Evolutionary conservation across 2,329 filamentous ascomycete genomes (phyloP).

Genomic region (Leptosphaerulina australis): DNA sequence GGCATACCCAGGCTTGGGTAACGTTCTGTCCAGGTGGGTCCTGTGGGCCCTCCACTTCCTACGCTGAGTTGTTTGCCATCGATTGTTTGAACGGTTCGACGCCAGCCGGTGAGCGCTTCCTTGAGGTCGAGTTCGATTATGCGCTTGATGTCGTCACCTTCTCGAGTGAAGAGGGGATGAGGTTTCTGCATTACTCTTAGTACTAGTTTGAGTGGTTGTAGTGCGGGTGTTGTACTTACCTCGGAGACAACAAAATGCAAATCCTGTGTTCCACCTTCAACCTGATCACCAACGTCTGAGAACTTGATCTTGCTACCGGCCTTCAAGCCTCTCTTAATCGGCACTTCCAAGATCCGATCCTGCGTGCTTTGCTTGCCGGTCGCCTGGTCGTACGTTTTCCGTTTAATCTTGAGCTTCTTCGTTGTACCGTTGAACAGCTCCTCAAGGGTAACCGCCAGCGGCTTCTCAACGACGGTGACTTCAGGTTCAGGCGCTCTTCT

Average conservation of each 20-base stretch:
- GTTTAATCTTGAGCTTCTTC: conserved; percentile 98
- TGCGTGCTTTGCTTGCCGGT: conserved; percentile 83
- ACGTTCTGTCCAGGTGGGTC: conserved; percentile 78
- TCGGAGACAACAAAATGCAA: conserved; percentile 93
- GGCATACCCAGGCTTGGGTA: conserved; percentile 94
- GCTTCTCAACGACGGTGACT: conserved; percentile 87
- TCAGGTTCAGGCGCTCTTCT: conserved; percentile 71
- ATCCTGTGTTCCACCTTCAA: conserved; percentile 94
- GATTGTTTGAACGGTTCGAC: conserved; percentile 87
- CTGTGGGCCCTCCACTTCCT: conserved; percentile 81
- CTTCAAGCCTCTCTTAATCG: conserved; percentile 94
- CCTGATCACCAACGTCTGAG: conserved; percentile 94
- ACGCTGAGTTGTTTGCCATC: conserved; percentile 85
- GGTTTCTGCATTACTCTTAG: conserved; percentile 68
- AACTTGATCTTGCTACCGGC: conserved; percentile 99
- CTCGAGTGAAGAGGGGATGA: conserved; percentile 81
- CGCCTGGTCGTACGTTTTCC: conserved; percentile 85
- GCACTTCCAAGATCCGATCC: conserved; percentile 90
- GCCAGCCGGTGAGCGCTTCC: conserved; percentile 94
- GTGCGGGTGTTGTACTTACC: conserved; percentile 60
- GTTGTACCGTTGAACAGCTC: conserved; percentile 85
- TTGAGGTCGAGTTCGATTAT: conserved; percentile 84
- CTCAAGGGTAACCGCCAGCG: conserved; percentile 80
- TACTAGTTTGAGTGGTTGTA: background rate
- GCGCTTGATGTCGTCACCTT: conserved; percentile 84